Percentiles rank a stretch among this genome's conserved stretches.
Evolutionary conservation across 176 grass and related monocot species (phyloP).

Genomic region (Cocos nucifera): DNA sequence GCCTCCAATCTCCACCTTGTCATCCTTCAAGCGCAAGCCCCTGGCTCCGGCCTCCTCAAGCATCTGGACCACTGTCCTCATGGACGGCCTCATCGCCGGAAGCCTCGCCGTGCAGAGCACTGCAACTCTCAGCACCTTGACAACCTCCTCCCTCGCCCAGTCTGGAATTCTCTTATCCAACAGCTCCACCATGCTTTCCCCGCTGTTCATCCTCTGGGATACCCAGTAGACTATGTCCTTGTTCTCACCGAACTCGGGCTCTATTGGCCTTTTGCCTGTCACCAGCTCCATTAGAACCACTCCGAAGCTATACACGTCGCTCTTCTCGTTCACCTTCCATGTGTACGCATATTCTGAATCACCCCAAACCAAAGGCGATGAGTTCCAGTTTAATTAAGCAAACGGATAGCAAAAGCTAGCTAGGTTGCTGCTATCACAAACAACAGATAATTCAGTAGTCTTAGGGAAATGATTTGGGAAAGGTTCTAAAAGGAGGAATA

Average conservation of each 20-base stretch:
- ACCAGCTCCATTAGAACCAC: slow-evolving; percentile 51
- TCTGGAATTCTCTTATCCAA: slow-evolving; percentile 32
- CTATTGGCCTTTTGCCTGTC: slow-evolving; percentile 41
- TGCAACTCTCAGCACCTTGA: slow-evolving; percentile 47
- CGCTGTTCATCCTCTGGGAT: slow-evolving; percentile 31
- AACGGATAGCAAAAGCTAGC: too few relatives aligned
- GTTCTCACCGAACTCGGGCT: slow-evolving; percentile 29
- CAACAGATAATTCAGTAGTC: too few relatives aligned
- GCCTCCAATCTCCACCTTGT: slow-evolving; percentile 4
- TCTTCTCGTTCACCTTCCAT: slow-evolving; percentile 79
- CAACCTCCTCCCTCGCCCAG: slow-evolving; percentile 52
- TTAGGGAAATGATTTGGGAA: too few relatives aligned
- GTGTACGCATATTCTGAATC: slow-evolving; percentile 64
- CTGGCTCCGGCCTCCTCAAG: slow-evolving; percentile 45
- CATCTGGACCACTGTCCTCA: slow-evolving; percentile 89
- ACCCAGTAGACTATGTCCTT: slow-evolving; percentile 71
- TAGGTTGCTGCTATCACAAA: too few relatives aligned
- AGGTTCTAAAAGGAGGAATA: too few relatives aligned
- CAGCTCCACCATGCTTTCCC: slow-evolving; percentile 28
- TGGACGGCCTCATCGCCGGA: slow-evolving; percentile 63
- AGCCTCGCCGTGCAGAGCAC: slow-evolving; percentile 54
- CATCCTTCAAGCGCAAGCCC: not conserved
- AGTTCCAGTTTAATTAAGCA: too few relatives aligned
- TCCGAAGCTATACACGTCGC: slow-evolving; percentile 52
- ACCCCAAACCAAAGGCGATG: not conserved